Base-by-base conservation (phyloP, 1,139 yeast species). In the Suhomyces choctaworum region DNA sequence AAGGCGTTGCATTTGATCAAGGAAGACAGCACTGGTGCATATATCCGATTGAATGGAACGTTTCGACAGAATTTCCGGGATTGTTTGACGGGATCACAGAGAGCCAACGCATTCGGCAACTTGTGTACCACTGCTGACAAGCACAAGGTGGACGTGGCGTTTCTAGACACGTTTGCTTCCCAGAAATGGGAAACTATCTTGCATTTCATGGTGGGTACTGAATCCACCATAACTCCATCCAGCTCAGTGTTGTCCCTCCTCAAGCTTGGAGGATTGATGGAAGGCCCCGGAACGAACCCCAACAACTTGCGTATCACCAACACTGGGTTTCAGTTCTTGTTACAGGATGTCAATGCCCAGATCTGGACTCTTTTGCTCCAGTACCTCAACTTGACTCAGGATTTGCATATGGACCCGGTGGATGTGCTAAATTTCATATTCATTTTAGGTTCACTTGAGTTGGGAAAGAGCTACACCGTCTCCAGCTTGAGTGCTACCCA, bases 121-220 rank as follows among this genome's bases (percentile, higher is more conserved):
- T 48, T 69, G 21, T 58, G 64, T 34, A 52, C 56, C 4, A 52
- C 54, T 4, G 42, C 45, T 1, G 72, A 66, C 34, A 60, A 59
- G 27, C 73, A 76, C 41, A 65, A 65, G 31, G 83, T 87, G 1
- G 81, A 79, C 32, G 61, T 79, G 19, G 71, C 73, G 23, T 84
- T 82, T 50, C 65, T 92, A 32, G 96, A 89, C 51, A 69, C 69
- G 27, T 89, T 88, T 63, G 95, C 97, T 8, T 76, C 88, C 7
- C 76, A 74, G 31, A 87, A 85, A 53, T 92, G 98, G 98, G 98
- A 94, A 57, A 80, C 88, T 5, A 92, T 94, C 48, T 69, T 94
- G 50, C 98, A 94, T 68, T 92, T 83, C 62, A 92, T 92, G 97
- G 98, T 92, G 29, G 97, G 97, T 3, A 87, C 96, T 0, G 84